These are phyloP conservation scores for Mucor racemosus DNA, from an alignment of 371 early-diverging fungal genomes.

Conservation along the genomic window DNA sequence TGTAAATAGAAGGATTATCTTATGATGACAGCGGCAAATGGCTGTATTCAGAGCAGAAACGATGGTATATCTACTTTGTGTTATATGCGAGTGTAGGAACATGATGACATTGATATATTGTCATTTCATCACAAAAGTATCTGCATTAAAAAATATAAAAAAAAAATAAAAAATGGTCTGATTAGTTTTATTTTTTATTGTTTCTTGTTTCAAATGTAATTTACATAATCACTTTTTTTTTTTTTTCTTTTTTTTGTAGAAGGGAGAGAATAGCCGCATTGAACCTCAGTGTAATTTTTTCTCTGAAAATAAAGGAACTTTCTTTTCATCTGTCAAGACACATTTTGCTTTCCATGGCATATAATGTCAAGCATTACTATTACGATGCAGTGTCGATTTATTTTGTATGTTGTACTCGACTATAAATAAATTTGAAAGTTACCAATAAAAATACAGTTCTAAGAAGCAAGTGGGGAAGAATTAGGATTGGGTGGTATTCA, in stretches of 20 bases:
- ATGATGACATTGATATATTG: background rate
- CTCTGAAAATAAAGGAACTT: too few species aligned
- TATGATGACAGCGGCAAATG: background rate
- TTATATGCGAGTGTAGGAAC: background rate
- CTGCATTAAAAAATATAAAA: background rate
- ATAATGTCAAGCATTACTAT: background rate
- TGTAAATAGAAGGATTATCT: too few species aligned
- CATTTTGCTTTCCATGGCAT: too few species aligned
- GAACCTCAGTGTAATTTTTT: too few species aligned
- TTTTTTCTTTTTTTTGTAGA: background rate
- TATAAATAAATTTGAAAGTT: background rate
- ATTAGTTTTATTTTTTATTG: background rate
- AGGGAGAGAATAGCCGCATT: background rate
- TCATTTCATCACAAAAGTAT: background rate
- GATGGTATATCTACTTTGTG: constrained; percentile 2
- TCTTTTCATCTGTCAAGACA: too few species aligned
- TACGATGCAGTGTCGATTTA: background rate
- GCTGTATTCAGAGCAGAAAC: constrained; percentile 1
- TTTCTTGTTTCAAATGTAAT: background rate
- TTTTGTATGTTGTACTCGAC: background rate
- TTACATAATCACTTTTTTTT: background rate
- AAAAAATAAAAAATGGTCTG: background rate
- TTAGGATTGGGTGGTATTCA: background rate
- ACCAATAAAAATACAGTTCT: background rate
- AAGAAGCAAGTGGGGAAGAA: background rate